Base-by-base conservation (phyloP, 2,329 filamentous ascomycete genomes). In the Diaporthe humulicola region DNA sequence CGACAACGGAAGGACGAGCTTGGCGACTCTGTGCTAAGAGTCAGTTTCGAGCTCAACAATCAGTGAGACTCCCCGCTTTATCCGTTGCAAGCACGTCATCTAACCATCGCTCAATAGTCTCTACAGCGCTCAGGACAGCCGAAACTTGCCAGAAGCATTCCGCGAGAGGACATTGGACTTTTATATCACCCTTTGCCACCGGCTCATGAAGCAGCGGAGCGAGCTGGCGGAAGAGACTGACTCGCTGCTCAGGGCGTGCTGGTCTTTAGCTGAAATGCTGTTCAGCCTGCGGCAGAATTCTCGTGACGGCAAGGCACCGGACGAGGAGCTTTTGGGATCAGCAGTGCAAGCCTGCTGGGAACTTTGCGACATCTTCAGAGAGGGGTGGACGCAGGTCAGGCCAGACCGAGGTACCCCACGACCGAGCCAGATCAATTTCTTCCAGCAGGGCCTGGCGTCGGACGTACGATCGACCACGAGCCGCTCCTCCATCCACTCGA, bases 321-420 rank as follows among this genome's bases (percentile, higher is more conserved):
- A 98, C 77, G 95, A 96, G 80, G 96, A 98, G 80, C 88, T 98
- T 0, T 88, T 98, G 0, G 93, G 94, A 7, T 97, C 95, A 1
- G 95, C 96, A 1, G 94, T 98, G 0, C 95, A 98, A 81, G 95
- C 96, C 19, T 98, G 96, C 82, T 98, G 95, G 95, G 95, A 98
- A 78, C 89, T 98, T 8, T 98, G 95, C 82, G 95, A 98, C 84
- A 91, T 98, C 71, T 98, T 98, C 87, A 90, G 95, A 64, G 94
- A 97, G 85, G 95, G 95, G 25, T 98, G 96, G 95, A 95, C 94
- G 4, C 94, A 97, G 79, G 91, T 97, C 61, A 91, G 95, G 71
- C 95, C 96, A 6, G 95, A 98, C 76, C 89, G 95, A 72, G 94
- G 93, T 58, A 98, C 96, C 2, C 96, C 96, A 19, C 90, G 95